Conservation (phyloP, 352 stramenopile species). For the Globisporangium middletonii region DNA sequence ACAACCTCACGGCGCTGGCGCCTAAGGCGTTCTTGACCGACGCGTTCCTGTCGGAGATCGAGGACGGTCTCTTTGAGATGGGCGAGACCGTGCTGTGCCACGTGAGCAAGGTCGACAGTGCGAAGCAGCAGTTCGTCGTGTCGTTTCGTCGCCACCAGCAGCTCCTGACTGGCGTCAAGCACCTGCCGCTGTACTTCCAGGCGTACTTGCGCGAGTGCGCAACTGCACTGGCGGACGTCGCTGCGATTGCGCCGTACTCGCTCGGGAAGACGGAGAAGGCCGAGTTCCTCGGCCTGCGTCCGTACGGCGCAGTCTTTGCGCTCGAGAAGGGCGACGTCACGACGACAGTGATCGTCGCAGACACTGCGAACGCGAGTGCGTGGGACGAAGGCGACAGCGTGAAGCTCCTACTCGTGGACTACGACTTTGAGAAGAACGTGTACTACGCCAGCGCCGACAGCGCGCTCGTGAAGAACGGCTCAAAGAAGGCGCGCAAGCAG, state of each 20-base stretch:
- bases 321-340: slow-evolving; percentile 56
- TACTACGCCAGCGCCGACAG: slow-evolving; percentile 53
- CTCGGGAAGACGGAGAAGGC: slow-evolving; percentile 76
- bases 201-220: slow-evolving; percentile 44
- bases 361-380: slow-evolving; percentile 18
- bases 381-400: slow-evolving; percentile 60
- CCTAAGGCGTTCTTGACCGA: slow-evolving; percentile 76
- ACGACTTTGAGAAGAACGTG: slow-evolving; percentile 82
- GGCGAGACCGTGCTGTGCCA: slow-evolving; percentile 81
- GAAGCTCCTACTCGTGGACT: slow-evolving; percentile 80
- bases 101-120: slow-evolving; percentile 67
- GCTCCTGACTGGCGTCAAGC: slow-evolving; percentile 29
- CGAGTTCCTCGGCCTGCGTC: slow-evolving; percentile 76
- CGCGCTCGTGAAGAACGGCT: slow-evolving; percentile 46
- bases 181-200: slow-evolving; percentile 41
- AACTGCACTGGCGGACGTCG: slow-evolving; percentile 1
- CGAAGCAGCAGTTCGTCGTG: slow-evolving; percentile 79
- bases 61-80: slow-evolving; percentile 78
- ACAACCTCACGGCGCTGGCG: slow-evolving; percentile 77
- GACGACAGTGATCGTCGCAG: slow-evolving; percentile 65
- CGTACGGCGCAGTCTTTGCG: slow-evolving; percentile 85
- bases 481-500: slow-evolving; percentile 70
- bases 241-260: slow-evolving; percentile 19
- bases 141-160: slow-evolving; percentile 48
- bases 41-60: slow-evolving; percentile 62